Base-by-base conservation (phyloP, 116 monocot species). In the Zostera marina region DNA sequence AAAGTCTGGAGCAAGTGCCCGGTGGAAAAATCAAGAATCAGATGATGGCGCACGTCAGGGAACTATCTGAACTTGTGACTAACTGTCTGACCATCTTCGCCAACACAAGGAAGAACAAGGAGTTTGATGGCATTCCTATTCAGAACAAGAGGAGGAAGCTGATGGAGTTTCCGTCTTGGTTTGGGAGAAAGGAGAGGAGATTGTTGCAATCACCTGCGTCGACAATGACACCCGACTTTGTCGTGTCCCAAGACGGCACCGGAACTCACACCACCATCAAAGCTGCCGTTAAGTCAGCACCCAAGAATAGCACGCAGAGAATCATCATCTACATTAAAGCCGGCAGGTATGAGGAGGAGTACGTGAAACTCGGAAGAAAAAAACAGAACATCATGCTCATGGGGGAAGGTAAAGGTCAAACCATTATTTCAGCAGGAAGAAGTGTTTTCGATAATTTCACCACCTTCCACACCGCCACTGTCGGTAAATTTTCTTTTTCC, bases 71-170 rank as follows among this genome's bases (percentile, higher is more conserved):
- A 67, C 66, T 85, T 3, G 76, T 88, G 9, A 94, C 88, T 69
- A 94, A 94, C 66, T 67, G 64, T 39, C 85, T 94, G 2, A 81
- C 94, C 15, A 82, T 94, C 56, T 94, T 94, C 70, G 58, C 94
- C 11, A 63, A 45, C 6, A 6, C 73, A 11, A 65, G 63, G 38
- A 73, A 69, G 59, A 81, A 76, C 66, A 16, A 74, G 56, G 88
- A 84, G 11, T 84, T 94, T 57, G 15, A 74, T 11, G 94, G 84
- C n/a, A 70, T 94, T 14, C 94, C 88, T 6, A 88, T 88, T 19
- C 70, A 93, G 70, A 87, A 87, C 70, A 71, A 56, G 52, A 40
- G 63, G 26, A 39, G 73, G 52, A 52, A 25, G 57, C 41, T 69
- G 44, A 42, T 63, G 54, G 60, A 38, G 0, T 94, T 88, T 26